Evolutionary conservation across 306 rosid genomes (phyloP), one percentile per base, ranked within the genome.

Genomic region (Acacia melanoxylon): DNA sequence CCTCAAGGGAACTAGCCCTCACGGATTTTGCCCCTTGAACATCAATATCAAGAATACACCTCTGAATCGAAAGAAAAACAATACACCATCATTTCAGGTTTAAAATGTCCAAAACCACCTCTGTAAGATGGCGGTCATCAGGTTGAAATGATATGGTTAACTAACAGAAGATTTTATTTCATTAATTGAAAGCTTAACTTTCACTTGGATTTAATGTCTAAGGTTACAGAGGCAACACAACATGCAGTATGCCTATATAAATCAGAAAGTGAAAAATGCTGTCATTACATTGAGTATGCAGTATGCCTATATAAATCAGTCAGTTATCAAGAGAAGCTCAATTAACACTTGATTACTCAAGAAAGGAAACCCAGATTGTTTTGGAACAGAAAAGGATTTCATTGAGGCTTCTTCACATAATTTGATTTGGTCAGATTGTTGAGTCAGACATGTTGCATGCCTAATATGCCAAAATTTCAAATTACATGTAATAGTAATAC

Each of bases 21-120:
- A 96, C 97, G 0, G 96, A 92, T 85, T 88, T 89, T 45, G 98
- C 99, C 27, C 99, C 99, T 93, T 96, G 99, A 84, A 96, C 98
- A 80, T 96, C 99, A 69, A 96, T 96, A 89, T 96, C 99, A 25
- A 96, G 98, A 81, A 96, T 93, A 75, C 99, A 96, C 78, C 91
- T 89, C 99, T 96, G 85, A 80, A 86, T 72, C 27, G 4, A 84
- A 81, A 37, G 68, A 87, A 76, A 29, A 72, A 76, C 4, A 6
- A 74, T 41, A 74, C 25, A 65, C 56, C 58, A 81, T 67, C 25
- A 76, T 77, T 46, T 80, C 63, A 83, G 75, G 63, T 40, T 69
- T 62, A 24, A 59, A 24, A 83, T 35, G 10, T 62, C 1, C 51
- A 52, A 78, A 72, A 67, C 35, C 46, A 37, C 7, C 78, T 48